Conservation (phyloP, 2,329 filamentous ascomycete species). For the Fusarium stilboides region DNA sequence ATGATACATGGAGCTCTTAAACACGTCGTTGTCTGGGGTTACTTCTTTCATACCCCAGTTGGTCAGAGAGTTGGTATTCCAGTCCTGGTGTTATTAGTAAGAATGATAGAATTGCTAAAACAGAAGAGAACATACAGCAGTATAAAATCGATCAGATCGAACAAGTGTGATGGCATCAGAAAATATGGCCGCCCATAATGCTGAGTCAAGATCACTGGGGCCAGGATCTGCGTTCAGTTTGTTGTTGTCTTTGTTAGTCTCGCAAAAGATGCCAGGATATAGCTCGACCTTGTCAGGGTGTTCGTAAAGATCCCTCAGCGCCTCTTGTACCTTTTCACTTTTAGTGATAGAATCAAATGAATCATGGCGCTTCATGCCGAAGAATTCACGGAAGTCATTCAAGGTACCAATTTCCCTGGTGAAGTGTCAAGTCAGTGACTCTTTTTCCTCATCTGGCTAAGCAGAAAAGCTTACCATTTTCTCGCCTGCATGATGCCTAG, state of each 20-base stretch:
- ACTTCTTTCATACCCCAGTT: constrained; percentile 46
- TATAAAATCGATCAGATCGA: constrained; percentile 77
- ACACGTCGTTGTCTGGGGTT: constrained; percentile 35
- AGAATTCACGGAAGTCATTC: constrained; percentile 76
- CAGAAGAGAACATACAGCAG: constrained; percentile 48
- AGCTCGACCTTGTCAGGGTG: constrained; percentile 74
- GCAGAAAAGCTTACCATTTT: constrained; percentile 55
- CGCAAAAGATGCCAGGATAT: constrained; percentile 76
- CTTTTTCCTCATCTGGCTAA: background rate
- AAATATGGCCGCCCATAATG: constrained; percentile 75
- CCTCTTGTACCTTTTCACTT: constrained; percentile 16
- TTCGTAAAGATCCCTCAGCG: constrained; percentile 63
- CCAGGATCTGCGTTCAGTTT: constrained; percentile 77
- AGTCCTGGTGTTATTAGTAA: constrained; percentile 50
- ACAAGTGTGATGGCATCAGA: constrained; percentile 81
- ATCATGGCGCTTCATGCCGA: constrained; percentile 68
- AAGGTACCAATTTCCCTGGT: constrained; percentile 67
- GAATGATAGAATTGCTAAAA: no score
- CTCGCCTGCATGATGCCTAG: constrained; percentile 72
- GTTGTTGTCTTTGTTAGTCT: constrained; percentile 63
- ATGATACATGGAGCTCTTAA: constrained; percentile 46
- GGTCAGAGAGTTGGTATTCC: constrained; percentile 58
- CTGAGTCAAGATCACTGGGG: constrained; percentile 71
- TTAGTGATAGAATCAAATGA: constrained; percentile 62
- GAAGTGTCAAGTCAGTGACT: no score